Evolutionary conservation across 306 rosid species (phyloP).

Genomic region (Urtica urens): DNA sequence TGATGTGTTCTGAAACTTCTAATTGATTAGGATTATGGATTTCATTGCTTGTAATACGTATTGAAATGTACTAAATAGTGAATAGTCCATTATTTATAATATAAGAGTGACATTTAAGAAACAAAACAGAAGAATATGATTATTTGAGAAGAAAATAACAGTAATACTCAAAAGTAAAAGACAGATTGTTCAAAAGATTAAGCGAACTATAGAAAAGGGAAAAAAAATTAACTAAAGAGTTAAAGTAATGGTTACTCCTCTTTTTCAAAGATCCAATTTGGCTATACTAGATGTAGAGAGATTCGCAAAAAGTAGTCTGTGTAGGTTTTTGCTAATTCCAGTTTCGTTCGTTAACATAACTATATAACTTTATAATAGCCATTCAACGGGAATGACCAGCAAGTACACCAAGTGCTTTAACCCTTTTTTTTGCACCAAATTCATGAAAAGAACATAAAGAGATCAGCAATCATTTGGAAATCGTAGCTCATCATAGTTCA

Average conservation of each 20-base stretch:
- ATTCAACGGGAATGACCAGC: slow-evolving; percentile 6
- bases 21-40: too few relatives aligned
- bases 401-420: not conserved
- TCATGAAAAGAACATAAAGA: slow-evolving; percentile 4
- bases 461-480: slow-evolving; percentile 4
- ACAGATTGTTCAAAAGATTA: too few relatives aligned
- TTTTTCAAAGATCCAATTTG: not conserved
- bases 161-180: too few relatives aligned
- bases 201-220: not conserved
- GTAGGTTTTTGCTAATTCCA: not conserved
- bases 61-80: too few relatives aligned
- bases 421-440: not conserved
- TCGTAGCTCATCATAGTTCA: slow-evolving; percentile 4
- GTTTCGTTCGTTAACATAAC: not conserved
- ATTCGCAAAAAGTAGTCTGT: not conserved
- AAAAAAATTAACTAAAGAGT: not conserved
- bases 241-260: not conserved
- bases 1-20: too few relatives aligned
- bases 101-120: too few relatives aligned
- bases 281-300: not conserved
- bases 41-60: too few relatives aligned
- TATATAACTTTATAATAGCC: not conserved
- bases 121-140: too few relatives aligned
- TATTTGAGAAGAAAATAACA: too few relatives aligned
- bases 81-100: too few relatives aligned